phyloP scores from a whole-genome alignment of 768 basidiomycete genomes.

The Leucosporidium creatinivorum region DNA sequence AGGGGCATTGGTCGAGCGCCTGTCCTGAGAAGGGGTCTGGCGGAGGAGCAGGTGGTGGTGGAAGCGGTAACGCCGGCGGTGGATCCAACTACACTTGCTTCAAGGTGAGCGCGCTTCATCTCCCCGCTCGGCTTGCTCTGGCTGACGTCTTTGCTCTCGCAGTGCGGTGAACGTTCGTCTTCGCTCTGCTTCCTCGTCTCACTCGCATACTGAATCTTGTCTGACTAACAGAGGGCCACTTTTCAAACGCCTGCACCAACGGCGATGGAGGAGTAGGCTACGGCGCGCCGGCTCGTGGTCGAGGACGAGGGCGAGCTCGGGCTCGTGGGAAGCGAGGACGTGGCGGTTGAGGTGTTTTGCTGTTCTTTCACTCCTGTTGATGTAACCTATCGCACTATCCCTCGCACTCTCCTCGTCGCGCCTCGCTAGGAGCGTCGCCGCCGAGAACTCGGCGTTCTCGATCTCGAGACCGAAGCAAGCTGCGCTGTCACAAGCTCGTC shows the following conservation, averaged over 20 bases:
- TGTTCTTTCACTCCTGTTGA: not conserved
- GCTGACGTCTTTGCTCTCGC: not conserved
- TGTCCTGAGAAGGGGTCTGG: slow-evolving; percentile 29
- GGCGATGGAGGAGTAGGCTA: not conserved
- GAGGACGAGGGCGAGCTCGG: not conserved
- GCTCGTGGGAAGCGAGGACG: not conserved
- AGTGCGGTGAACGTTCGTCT: slow-evolving; percentile 1
- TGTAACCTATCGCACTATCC: no score
- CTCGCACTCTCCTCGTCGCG: no score
- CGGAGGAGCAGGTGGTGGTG: not conserved
- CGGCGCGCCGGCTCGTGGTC: not conserved
- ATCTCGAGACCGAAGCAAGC: no score
- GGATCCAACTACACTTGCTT: not conserved
- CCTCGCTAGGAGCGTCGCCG: no score
- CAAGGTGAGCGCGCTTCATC: not conserved
- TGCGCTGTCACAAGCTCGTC: no score
- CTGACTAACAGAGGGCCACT: not conserved
- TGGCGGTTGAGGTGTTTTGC: not conserved
- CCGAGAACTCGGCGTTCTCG: no score
- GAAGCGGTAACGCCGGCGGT: not conserved
- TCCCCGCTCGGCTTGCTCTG: not conserved
- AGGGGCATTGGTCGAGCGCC: slow-evolving; percentile 59
- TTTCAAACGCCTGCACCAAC: not conserved
- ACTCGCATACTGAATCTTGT: not conserved
- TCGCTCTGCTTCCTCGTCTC: not conserved